Conservation (phyloP, 306 rosid genomes). For the Cucurbita argyrosperma region DNA sequence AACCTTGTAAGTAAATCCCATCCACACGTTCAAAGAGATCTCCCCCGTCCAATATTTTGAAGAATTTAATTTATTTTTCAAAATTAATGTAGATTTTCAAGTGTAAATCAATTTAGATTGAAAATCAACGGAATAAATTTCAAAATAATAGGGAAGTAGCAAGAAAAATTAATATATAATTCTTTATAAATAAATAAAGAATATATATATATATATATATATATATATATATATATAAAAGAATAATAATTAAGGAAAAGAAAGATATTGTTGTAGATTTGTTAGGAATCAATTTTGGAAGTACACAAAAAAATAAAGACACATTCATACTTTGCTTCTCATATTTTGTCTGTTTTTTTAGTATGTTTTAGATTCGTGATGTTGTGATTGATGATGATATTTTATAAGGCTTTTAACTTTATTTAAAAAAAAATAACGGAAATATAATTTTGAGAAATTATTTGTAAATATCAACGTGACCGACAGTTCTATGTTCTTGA, state of each 20-base stretch:
- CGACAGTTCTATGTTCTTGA: neutral
- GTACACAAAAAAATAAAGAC: neutral
- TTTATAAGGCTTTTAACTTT: neutral
- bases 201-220: too few species aligned
- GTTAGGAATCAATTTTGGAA: neutral
- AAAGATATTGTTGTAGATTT: neutral
- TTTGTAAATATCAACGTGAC: neutral
- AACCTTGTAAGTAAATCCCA: neutral
- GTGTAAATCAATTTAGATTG: too few species aligned
- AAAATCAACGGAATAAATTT: too few species aligned
- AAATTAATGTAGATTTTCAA: too few species aligned
- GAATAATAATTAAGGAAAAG: neutral
- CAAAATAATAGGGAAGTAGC: too few species aligned
- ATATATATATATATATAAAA: too few species aligned
- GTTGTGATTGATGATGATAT: neutral
- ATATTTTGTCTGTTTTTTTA: neutral
- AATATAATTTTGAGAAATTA: too few species aligned
- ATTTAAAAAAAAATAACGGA: too few species aligned
- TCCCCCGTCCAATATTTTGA: neutral
- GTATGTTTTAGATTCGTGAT: neutral
- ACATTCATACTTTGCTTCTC: neutral
- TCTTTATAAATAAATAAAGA: too few species aligned
- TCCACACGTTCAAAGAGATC: neutral
- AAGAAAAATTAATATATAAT: too few species aligned
- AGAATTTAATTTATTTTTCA: too few species aligned